Evolutionary conservation across 176 grass and related monocot species (phyloP), one percentile per base, ranked within the genome.

Genomic region (Oryza glumipatula): DNA sequence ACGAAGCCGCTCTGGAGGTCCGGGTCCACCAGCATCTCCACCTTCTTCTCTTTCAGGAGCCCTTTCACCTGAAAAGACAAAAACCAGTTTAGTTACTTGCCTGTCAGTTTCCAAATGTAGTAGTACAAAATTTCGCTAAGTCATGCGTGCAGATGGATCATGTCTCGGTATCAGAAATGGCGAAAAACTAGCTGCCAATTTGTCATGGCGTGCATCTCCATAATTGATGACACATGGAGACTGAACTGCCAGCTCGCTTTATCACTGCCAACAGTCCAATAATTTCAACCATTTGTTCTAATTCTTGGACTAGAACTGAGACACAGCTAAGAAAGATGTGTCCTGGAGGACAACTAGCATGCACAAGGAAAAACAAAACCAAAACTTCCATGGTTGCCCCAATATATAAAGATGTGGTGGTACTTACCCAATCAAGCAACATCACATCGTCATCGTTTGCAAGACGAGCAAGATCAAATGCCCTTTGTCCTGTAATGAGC

Each of bases 371-470:
- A 45, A 58, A 68, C 63, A 48, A 78, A 79, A 24, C 36, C 30
- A 16, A 19, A 45, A 67, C 38, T 46, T 73, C 36, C 33, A 26
- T 44, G 4, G 66, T 67, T 38, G 38, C 30, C 60, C 2, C 35
- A 51, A 21, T 7, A 28, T 14, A 28, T 74, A 76, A 61, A 36
- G 51, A 47, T 44, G 38, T 3, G 60, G 7, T 47, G 26, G 17
- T 36, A 65, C 78, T 75, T 91, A 96, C 94, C 94, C 94, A 97
- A 78, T 94, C 89, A 47, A 97, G 94, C 39, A 94, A 81, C 94
- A 94, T 90, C 26, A 94, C 91, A 35, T 94, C 91, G 3, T 97
- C 91, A 38, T 97, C 94, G 2, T 94, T 92, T 2, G 89, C 91
- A 4, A 92, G 81, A 14, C 94, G 88, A 1, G 91, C 94, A 63